Percentiles rank a stretch among this genome's conserved stretches.
Conservation (phyloP, 192 early-diverging fungal species). For the Pilobolus umbonatus region DNA sequence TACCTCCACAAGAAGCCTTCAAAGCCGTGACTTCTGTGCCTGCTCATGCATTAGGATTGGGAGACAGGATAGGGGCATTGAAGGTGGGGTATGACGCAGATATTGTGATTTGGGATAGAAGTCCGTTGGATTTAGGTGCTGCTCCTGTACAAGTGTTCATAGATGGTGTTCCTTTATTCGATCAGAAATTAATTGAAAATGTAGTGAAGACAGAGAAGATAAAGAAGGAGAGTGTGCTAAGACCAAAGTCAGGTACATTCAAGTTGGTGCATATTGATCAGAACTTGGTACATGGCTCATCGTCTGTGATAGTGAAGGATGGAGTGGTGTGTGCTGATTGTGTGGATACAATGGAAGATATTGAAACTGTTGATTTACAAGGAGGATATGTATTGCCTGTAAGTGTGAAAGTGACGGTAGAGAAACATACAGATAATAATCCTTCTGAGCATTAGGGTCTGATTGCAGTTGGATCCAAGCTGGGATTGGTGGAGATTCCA, state of each 20-base stretch:
- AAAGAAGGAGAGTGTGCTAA: conserved; percentile 25
- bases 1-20: conserved; percentile 53
- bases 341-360: conserved; percentile 2
- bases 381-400: conserved; percentile 59
- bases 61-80: conserved; percentile 61
- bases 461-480: conserved; percentile 49
- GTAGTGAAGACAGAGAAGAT: conserved; percentile 15
- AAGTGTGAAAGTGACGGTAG: conserved; percentile 12
- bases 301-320: conserved; percentile 31
- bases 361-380: conserved; percentile 43
- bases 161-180: conserved; percentile 64
- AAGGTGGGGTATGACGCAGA: conserved; percentile 73
- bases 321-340: conserved; percentile 51
- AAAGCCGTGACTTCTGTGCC: conserved; percentile 66
- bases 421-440: not conserved
- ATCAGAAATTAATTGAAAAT: conserved; percentile 24
- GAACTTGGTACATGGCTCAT: not conserved
- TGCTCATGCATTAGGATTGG: conserved; percentile 62
- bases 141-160: conserved; percentile 70
- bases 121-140: conserved; percentile 64
- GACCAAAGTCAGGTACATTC: not conserved
- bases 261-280: not conserved
- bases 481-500: conserved; percentile 67
- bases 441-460: conserved; percentile 36
- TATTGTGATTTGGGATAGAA: conserved; percentile 71